Percentiles rank a stretch among this genome's conserved stretches.
Evolutionary conservation across 306 rosid genomes (phyloP).

Genomic region (Rubus idaeus): DNA sequence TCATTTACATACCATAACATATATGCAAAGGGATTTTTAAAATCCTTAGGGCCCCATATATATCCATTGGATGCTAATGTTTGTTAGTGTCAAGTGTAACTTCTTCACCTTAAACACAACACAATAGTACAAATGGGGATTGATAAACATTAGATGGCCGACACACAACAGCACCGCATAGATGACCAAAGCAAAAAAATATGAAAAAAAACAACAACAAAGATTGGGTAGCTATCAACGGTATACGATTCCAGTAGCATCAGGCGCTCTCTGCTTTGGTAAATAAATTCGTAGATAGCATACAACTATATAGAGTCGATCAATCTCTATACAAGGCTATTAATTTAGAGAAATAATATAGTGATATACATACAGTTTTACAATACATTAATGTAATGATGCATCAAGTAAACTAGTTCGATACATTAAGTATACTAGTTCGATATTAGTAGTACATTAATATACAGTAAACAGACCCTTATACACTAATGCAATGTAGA

Average conservation of each 20-base stretch:
- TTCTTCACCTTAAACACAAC: not conserved
- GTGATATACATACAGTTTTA: too few relatives aligned
- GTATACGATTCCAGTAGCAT: not conserved
- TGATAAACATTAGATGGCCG: not conserved
- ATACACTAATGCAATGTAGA: too few relatives aligned
- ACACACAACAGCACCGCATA: not conserved
- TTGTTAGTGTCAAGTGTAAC: not conserved
- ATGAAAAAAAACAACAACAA: too few relatives aligned
- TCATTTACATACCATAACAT: not conserved
- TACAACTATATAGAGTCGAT: not conserved
- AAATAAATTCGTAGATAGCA: not conserved
- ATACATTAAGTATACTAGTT: too few relatives aligned
- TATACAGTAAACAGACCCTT: too few relatives aligned
- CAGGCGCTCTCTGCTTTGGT: not conserved
- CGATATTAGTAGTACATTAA: too few relatives aligned
- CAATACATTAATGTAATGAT: too few relatives aligned
- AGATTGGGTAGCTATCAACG: not conserved
- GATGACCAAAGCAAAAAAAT: not conserved
- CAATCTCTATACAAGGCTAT: too few relatives aligned
- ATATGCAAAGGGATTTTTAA: not conserved
- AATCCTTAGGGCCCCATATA: not conserved
- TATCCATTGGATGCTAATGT: conserved; percentile 2
- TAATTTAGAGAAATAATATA: too few relatives aligned
- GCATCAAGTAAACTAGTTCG: too few relatives aligned
- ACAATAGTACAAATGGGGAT: not conserved